These are phyloP conservation scores for Neurospora terricola DNA, from an alignment of 495 filamentous ascomycete species.

Conservation along the genomic window DNA sequence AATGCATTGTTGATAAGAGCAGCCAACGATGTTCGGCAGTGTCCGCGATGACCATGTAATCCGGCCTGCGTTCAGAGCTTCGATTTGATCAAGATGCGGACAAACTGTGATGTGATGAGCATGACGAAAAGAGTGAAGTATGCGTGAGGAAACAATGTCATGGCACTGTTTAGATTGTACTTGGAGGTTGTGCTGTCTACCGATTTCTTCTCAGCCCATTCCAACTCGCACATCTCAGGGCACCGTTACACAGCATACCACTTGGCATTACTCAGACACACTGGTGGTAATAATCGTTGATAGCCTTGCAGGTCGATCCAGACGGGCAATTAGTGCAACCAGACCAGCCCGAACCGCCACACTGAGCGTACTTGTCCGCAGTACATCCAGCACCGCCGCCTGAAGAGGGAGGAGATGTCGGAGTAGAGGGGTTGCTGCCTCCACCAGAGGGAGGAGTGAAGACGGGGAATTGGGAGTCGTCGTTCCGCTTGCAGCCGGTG, in stretches of 20 bases:
- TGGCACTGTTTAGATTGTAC: neutral
- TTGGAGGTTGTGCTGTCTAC: neutral
- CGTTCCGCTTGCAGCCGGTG: slow-evolving; percentile 35
- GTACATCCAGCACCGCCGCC: slow-evolving; percentile 6
- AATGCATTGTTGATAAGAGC: neutral
- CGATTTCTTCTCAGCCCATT: neutral
- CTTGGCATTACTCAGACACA: slow-evolving; percentile 8
- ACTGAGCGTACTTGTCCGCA: slow-evolving; percentile 27
- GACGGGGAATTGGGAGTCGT: slow-evolving; percentile 24
- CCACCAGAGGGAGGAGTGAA: slow-evolving; percentile 9
- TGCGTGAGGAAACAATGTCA: neutral
- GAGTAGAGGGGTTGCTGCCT: neutral
- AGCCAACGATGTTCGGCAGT: too few relatives aligned
- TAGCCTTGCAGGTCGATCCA: slow-evolving; percentile 15
- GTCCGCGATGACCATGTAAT: neutral
- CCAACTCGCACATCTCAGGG: neutral
- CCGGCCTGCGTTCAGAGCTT: neutral
- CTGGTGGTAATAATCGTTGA: slow-evolving; percentile 21
- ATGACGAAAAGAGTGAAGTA: neutral
- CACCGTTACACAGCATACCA: neutral
- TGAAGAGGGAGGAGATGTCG: neutral
- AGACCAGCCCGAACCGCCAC: slow-evolving; percentile 25
- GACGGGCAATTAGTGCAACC: slow-evolving; percentile 22
- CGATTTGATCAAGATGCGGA: neutral
- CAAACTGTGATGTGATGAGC: neutral